Conservation (phyloP, 2,329 filamentous ascomycete genomes). For the Exophiala sp. region DNA sequence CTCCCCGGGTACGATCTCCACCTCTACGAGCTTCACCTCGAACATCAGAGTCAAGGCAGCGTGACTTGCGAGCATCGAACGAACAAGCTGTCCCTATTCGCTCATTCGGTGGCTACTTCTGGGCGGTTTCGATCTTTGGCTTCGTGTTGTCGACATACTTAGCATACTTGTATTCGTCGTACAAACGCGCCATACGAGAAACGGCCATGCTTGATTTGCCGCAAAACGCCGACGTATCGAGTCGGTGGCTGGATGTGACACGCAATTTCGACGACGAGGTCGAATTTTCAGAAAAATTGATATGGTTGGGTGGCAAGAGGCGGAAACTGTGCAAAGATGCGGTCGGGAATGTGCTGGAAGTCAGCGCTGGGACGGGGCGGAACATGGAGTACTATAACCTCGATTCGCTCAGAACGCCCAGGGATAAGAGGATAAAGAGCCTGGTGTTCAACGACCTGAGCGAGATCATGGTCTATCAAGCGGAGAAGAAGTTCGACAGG, state of each 20-base stretch:
- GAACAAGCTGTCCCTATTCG: conserved; percentile 17
- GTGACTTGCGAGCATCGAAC: too few relatives aligned
- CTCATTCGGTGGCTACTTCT: conserved; percentile 33
- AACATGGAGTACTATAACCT: conserved; percentile 47
- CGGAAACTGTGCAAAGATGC: conserved; percentile 41
- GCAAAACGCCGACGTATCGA: conserved; percentile 40
- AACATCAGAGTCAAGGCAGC: too few relatives aligned
- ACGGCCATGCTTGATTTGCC: conserved; percentile 18
- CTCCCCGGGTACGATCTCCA: not conserved
- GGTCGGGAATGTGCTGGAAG: conserved; percentile 47
- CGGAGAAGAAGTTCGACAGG: conserved; percentile 41
- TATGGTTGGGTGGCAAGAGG: conserved; percentile 41
- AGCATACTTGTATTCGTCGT: conserved; percentile 43
- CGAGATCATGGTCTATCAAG: conserved; percentile 46
- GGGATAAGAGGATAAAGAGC: conserved; percentile 36
- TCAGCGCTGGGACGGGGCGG: conserved; percentile 49
- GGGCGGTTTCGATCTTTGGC: conserved; percentile 37
- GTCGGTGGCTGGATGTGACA: conserved; percentile 45
- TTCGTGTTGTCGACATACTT: conserved; percentile 43
- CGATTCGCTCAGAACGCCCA: conserved; percentile 23
- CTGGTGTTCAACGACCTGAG: conserved; percentile 49
- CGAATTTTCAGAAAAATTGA: conserved; percentile 40
- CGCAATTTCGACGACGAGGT: conserved; percentile 45
- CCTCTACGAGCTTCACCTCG: not conserved
- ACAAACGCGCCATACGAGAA: conserved; percentile 35